Conservation (phyloP, 768 basidiomycete genomes). For the Amanita inopinata region DNA sequence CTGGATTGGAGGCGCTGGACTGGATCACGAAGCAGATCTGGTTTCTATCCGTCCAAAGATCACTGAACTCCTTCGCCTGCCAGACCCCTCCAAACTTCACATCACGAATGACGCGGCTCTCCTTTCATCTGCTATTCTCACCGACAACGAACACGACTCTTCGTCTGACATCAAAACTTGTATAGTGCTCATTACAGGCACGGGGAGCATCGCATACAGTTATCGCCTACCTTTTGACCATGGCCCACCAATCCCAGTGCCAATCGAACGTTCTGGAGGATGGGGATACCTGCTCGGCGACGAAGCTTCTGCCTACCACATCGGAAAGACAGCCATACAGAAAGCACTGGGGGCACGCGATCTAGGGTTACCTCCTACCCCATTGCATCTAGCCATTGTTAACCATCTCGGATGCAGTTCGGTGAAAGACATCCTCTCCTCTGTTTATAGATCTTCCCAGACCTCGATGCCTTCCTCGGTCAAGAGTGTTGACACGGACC, state of each 20-base stretch:
- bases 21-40: slow-evolving; percentile 17
- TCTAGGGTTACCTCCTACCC: slow-evolving; percentile 12
- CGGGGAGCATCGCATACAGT: slow-evolving; percentile 18
- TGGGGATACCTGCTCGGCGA: slow-evolving; percentile 21
- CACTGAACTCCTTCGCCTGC: slow-evolving; percentile 11
- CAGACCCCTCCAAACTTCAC: slow-evolving; percentile 11
- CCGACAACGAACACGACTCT: neutral
- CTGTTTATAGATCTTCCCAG: slow-evolving; percentile 16
- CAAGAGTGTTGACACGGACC: slow-evolving; percentile 13
- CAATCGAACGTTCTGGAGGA: slow-evolving; percentile 16
- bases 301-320: slow-evolving; percentile 19
- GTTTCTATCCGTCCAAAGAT: slow-evolving; percentile 12
- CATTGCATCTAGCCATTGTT: slow-evolving; percentile 13
- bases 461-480: slow-evolving; percentile 2
- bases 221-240: slow-evolving; percentile 11
- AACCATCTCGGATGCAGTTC: slow-evolving; percentile 15
- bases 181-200: slow-evolving; percentile 17
- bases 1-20: slow-evolving; percentile 20
- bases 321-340: slow-evolving; percentile 18
- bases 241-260: slow-evolving; percentile 6
- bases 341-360: slow-evolving; percentile 13
- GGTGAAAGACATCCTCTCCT: slow-evolving; percentile 15
- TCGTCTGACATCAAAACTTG: slow-evolving; percentile 13
- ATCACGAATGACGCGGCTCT: slow-evolving; percentile 20
- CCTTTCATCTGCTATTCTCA: slow-evolving; percentile 17